Conservation (phyloP, 768 basidiomycete species). For the Boletus vermiculosoides region DNA sequence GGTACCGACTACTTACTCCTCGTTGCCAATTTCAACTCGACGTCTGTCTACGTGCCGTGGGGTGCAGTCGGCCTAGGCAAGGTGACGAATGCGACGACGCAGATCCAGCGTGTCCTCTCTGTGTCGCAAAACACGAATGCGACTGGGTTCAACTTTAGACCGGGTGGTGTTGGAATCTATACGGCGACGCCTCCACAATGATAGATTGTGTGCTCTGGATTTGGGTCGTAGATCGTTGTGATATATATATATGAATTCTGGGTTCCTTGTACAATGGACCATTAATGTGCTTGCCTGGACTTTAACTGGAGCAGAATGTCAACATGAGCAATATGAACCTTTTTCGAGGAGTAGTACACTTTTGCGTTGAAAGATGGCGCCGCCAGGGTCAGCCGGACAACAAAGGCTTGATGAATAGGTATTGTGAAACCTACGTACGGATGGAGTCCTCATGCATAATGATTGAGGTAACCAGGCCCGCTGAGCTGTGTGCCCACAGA, state of each 20-base stretch:
- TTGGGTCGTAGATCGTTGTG: no score
- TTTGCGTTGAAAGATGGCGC: no score
- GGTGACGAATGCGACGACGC: conserved; percentile 17
- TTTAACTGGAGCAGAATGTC: background rate
- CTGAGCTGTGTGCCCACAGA: no score
- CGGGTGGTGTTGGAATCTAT: conserved; percentile 25
- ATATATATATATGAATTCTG: background rate
- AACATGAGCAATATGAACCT: background rate
- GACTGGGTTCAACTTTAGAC: conserved; percentile 20
- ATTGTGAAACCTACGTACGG: no score
- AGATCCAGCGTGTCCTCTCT: conserved; percentile 18
- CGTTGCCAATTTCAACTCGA: conserved; percentile 10
- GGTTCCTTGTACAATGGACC: background rate
- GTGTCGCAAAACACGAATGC: conserved; percentile 13
- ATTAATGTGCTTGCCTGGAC: background rate
- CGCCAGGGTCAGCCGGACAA: no score
- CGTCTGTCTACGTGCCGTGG: conserved; percentile 16
- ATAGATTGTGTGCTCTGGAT: background rate
- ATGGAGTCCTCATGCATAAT: no score
- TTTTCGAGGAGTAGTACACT: background rate
- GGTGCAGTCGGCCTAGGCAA: conserved; percentile 12
- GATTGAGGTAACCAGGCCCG: no score
- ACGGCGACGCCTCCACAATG: conserved; percentile 5
- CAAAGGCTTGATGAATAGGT: background rate
- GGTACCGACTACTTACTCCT: conserved; percentile 25